Evolutionary conservation across 306 rosid genomes (phyloP).

Genomic region (Sechiopsis laciniata): DNA sequence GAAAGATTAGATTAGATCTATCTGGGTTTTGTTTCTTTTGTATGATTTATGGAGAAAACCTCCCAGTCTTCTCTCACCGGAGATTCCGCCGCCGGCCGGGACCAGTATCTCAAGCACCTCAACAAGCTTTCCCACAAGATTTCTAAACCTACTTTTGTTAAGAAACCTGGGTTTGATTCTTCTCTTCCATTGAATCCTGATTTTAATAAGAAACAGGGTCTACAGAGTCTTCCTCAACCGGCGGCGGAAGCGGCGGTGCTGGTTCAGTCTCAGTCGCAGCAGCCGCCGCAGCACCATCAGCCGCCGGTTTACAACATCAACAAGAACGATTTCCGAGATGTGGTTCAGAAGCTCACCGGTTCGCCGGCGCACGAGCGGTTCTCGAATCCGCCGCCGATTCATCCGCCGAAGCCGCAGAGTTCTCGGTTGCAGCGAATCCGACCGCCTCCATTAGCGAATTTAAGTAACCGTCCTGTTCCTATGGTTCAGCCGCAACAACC

Average conservation of each 20-base stretch:
- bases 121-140: conserved; percentile 93
- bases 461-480: conserved; percentile 57
- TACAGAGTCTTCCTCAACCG: conserved; percentile 24
- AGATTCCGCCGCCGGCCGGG: conserved; percentile 30
- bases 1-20: background rate
- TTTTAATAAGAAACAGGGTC: conserved; percentile 26
- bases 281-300: conserved; percentile 58
- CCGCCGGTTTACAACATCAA: conserved; percentile 96
- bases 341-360: conserved; percentile 93
- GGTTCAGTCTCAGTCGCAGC: conserved; percentile 23
- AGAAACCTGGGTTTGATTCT: conserved; percentile 43
- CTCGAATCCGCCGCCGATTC: conserved; percentile 60
- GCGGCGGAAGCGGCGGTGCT: conserved; percentile 2
- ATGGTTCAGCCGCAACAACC: conserved; percentile 25
- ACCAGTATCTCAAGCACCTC: conserved; percentile 66
- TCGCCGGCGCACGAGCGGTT: conserved; percentile 89
- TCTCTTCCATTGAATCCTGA: background rate
- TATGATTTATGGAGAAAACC: conserved; percentile 35
- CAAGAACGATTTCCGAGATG: conserved; percentile 91
- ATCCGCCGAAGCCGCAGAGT: conserved; percentile 69
- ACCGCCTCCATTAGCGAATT: conserved; percentile 79
- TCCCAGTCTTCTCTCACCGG: conserved; percentile 35
- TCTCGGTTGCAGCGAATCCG: conserved; percentile 93
- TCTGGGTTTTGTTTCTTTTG: background rate
- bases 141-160: conserved; percentile 51